These are phyloP conservation scores for Colletotrichum magnum DNA, from an alignment of 2,329 filamentous ascomycete genomes.

Conservation along the genomic window DNA sequence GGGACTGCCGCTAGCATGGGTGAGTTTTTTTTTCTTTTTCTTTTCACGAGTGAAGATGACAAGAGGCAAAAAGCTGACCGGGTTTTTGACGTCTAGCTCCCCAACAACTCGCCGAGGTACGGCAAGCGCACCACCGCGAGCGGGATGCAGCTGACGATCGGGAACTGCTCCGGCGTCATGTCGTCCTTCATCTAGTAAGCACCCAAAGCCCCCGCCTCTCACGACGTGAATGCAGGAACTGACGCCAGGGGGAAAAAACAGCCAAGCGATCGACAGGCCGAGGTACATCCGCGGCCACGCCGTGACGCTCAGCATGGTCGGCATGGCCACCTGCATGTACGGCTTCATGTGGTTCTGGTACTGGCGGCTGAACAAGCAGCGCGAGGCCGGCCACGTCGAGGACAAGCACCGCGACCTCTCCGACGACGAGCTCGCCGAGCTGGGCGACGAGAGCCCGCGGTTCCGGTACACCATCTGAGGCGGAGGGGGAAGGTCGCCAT, in stretches of 20 bases:
- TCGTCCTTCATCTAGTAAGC: conserved; percentile 38
- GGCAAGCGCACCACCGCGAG: conserved; percentile 82
- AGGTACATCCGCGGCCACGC: conserved; percentile 75
- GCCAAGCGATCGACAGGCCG: conserved; percentile 63
- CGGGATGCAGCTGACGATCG: conserved; percentile 78
- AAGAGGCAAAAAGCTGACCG: not conserved
- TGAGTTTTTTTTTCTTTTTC: conserved; percentile 42
- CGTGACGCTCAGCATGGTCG: conserved; percentile 51
- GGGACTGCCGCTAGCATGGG: conserved; percentile 70
- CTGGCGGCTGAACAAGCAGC: conserved; percentile 60
- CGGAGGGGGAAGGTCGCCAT: not conserved
- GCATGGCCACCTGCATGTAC: conserved; percentile 50
- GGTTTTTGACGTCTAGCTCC: conserved; percentile 52
- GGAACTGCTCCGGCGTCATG: conserved; percentile 76
- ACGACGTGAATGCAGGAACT: not conserved
- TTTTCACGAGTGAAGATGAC: too few relatives aligned
- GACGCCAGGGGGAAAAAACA: conserved; percentile 42
- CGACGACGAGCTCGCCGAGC: conserved; percentile 63
- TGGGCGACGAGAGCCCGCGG: conserved; percentile 67
- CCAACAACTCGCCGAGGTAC: conserved; percentile 78
- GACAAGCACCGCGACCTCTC: conserved; percentile 56
- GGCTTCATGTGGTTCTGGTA: conserved; percentile 52
- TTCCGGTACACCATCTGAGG: conserved; percentile 61
- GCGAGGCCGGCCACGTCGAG: conserved; percentile 55
- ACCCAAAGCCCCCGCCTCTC: too few relatives aligned